Conservation (phyloP, 306 rosid genomes). For the Trifolium subterraneum region DNA sequence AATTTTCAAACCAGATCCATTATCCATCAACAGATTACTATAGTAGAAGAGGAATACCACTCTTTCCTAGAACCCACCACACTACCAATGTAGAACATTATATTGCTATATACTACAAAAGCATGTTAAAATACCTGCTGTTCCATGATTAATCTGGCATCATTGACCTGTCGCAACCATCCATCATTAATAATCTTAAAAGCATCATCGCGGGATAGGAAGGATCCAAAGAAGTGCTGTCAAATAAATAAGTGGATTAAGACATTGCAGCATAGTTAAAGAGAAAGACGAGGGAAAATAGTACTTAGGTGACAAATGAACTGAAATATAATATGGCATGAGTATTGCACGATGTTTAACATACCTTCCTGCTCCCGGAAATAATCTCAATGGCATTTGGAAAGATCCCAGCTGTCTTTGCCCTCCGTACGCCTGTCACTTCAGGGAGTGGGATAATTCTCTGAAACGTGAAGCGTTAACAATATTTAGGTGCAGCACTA, state of each 20-base stretch:
- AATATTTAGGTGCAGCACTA: no score
- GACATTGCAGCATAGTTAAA: slow-evolving; percentile 44
- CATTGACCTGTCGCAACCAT: slow-evolving; percentile 65
- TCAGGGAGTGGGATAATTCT: slow-evolving; percentile 83
- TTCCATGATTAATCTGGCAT: slow-evolving; percentile 50
- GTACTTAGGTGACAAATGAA: slow-evolving; percentile 26
- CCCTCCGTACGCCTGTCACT: slow-evolving; percentile 80
- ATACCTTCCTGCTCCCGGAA: slow-evolving; percentile 76
- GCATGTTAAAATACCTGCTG: slow-evolving; percentile 62
- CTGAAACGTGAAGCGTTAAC: slow-evolving; percentile 51
- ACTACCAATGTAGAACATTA: not conserved
- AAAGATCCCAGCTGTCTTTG: slow-evolving; percentile 95
- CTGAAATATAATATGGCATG: slow-evolving; percentile 38
- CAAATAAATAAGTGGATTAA: slow-evolving; percentile 41
- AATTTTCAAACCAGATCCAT: slow-evolving; percentile 15
- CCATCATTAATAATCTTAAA: slow-evolving; percentile 80
- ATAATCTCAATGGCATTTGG: slow-evolving; percentile 94
- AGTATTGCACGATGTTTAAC: slow-evolving; percentile 26
- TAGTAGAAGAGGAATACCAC: slow-evolving; percentile 3
- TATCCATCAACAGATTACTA: slow-evolving; percentile 3
- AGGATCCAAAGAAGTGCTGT: slow-evolving; percentile 94
- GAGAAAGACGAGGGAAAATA: slow-evolving; percentile 12
- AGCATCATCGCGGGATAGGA: slow-evolving; percentile 95
- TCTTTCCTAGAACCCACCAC: not conserved
- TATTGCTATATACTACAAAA: slow-evolving; percentile 21